Evolutionary conservation across 2,329 filamentous ascomycete genomes (phyloP).

Genomic region (Ascomycota sp.): DNA sequence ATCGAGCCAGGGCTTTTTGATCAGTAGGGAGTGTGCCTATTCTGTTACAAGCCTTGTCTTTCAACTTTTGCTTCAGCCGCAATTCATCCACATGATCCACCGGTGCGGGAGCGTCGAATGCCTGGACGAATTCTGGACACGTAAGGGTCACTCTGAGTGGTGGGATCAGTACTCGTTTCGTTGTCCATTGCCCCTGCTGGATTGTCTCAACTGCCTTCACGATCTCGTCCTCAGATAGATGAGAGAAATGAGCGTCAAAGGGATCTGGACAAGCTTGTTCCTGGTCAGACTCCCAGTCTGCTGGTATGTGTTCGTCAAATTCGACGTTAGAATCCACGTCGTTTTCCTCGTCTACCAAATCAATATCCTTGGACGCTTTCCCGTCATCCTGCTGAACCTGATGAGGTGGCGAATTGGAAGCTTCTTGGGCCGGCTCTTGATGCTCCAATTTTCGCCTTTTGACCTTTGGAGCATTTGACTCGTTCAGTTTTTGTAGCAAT

Average conservation of each 20-base stretch:
- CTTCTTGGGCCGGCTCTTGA: constrained; percentile 5
- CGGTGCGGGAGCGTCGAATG: constrained; percentile 10
- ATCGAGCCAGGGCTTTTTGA: constrained; percentile 45
- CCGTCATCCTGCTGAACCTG: constrained; percentile 14
- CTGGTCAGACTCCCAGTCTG: constrained; percentile 24
- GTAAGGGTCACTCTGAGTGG: constrained; percentile 26
- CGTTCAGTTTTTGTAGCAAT: constrained; percentile 35
- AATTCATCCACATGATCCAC: constrained; percentile 23
- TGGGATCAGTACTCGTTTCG: constrained; percentile 23
- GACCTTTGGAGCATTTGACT: constrained; percentile 21
- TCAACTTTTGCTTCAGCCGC: constrained; percentile 52
- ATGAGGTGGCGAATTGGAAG: constrained; percentile 4
- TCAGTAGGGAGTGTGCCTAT: constrained; percentile 36
- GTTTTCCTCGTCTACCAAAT: constrained; percentile 6
- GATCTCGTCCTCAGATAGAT: constrained; percentile 40
- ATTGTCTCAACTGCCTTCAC: constrained; percentile 29
- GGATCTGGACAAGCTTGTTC: constrained; percentile 41
- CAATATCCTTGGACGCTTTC: constrained; percentile 8
- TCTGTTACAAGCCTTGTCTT: constrained; percentile 29
- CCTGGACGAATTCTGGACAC: constrained; percentile 20
- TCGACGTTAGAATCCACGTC: constrained; percentile 3
- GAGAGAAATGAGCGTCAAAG: constrained; percentile 63
- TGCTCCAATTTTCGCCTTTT: constrained; percentile 39
- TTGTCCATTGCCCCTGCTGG: constrained; percentile 28
- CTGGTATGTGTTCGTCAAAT: constrained; percentile 10